A percentile compares a stretch with the other conserved stretches of the same genome.
Conservation (phyloP, 2,329 filamentous ascomycete genomes). For the Penicillium sp. region DNA sequence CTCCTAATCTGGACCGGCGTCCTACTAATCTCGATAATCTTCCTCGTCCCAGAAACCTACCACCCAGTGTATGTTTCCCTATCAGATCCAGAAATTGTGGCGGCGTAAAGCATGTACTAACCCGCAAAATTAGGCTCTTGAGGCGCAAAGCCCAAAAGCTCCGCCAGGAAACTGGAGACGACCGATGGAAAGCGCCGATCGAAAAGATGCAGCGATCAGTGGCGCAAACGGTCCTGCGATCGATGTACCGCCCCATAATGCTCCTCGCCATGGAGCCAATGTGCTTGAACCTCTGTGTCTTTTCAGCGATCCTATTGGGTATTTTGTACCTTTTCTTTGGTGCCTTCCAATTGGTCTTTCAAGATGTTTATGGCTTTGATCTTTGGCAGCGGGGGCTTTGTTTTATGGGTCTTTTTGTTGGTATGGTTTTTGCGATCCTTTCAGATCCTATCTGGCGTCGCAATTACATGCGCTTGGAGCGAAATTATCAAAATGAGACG, state of each 20-base stretch:
- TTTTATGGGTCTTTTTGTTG: slow-evolving; percentile 66
- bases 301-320: slow-evolving; percentile 83
- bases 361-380: slow-evolving; percentile 74
- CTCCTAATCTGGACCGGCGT: slow-evolving; percentile 80
- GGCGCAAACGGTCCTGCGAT: slow-evolving; percentile 62
- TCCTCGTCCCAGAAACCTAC: slow-evolving; percentile 88
- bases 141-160: slow-evolving; percentile 72
- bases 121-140: slow-evolving; percentile 58
- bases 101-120: slow-evolving; percentile 48
- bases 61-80: slow-evolving; percentile 56
- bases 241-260: slow-evolving; percentile 72
- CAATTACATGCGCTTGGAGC: slow-evolving; percentile 51
- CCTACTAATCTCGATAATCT: slow-evolving; percentile 67
- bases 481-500: slow-evolving; percentile 43
- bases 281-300: slow-evolving; percentile 80
- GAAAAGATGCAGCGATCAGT: slow-evolving; percentile 76
- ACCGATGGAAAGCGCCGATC: slow-evolving; percentile 75
- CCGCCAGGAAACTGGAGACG: slow-evolving; percentile 77
- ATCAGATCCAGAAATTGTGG: not conserved
- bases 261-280: slow-evolving; percentile 83
- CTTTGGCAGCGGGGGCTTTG: slow-evolving; percentile 80
- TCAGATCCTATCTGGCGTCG: slow-evolving; percentile 55
- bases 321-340: slow-evolving; percentile 92
- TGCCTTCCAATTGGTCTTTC: slow-evolving; percentile 82
- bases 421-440: slow-evolving; percentile 53